Evolutionary conservation across 2,329 filamentous ascomycete species (phyloP), one percentile per base, ranked within the genome.

Genomic region (Alternaria consortialis): DNA sequence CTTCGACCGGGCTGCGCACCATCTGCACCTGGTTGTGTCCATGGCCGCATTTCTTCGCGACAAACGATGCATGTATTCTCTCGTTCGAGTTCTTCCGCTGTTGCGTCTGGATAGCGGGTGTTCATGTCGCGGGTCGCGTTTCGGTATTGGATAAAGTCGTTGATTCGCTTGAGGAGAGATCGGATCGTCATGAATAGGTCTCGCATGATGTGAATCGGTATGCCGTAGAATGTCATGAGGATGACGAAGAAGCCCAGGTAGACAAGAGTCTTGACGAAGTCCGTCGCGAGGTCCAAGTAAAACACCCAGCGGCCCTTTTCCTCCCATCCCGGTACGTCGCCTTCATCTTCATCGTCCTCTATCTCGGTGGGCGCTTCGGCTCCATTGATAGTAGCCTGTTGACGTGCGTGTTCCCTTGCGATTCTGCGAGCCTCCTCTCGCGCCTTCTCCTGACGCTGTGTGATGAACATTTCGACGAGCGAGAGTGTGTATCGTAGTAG

Each of bases 21-120:
- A 43, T 80, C 80, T 44, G 75, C 78, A 39, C 76, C 78, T 39
- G 83, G 82, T 55, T 84, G 84, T 34, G 82, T 83, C 91, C 93
- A 97, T 1, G 90, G 88, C 34, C 88, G 87, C 95, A 99, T 99
- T 66, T 96, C 92, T 77, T 99, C 95, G 62, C 95, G 89, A 79
- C 95, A 99, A 56, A 99, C 97, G 70, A 99, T 99, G 79, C 95
- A 99, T 3, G 95, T 96, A 72, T 96, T 93, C 76, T 97, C 94
- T 50, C 91, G 86, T 29, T 85, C 83, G 25, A 99, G 87, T 67
- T 99, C 94, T 67, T 96, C 92, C 2, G 87, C 85, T 1, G 92
- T 97, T 1, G 95, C 95, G 76, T 99, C 95, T 5, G 92, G 91
- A 75, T 97, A 98, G 71, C 88, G 84, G 62, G 88, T 87, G 74